Evolutionary conservation across 2,329 filamentous ascomycete genomes (phyloP).

Genomic region (Arthrobotrys musiformis): DNA sequence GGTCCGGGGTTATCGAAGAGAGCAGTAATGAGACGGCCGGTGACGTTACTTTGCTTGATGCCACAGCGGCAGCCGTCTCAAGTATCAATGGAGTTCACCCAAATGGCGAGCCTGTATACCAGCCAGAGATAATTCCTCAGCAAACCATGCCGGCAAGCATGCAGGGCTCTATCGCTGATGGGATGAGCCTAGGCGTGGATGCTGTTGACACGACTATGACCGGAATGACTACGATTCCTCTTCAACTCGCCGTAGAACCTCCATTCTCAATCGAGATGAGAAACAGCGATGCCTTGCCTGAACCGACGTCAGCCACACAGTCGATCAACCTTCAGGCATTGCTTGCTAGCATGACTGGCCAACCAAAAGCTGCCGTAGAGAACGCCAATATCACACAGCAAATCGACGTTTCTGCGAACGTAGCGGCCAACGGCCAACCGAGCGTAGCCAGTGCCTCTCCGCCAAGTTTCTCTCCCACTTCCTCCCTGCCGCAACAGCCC

Average conservation of each 20-base stretch:
- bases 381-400: constrained; percentile 5
- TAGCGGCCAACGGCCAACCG: constrained; percentile 24
- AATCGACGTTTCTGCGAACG: constrained; percentile 1
- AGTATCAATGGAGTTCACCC: constrained; percentile 15
- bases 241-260: constrained; percentile 39
- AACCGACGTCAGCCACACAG: constrained; percentile 27
- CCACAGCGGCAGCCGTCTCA: background rate
- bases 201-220: constrained; percentile 39
- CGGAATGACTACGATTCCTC: constrained; percentile 14
- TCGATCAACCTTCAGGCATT: constrained; percentile 48
- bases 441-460: constrained; percentile 10
- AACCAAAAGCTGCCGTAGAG: constrained; percentile 37
- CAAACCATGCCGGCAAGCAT: constrained; percentile 4
- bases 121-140: constrained; percentile 2
- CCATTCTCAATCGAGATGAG: constrained; percentile 17
- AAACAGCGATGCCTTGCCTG: constrained; percentile 25
- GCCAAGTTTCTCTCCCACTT: constrained; percentile 26
- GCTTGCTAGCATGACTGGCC: constrained; percentile 42
- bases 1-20: background rate
- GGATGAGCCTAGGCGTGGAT: constrained; percentile 1
- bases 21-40: background rate
- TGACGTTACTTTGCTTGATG: constrained; percentile 13
- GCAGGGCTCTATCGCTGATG: constrained; percentile 14
- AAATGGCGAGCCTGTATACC: constrained; percentile 4
- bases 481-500: constrained; percentile 4